Evolutionary conservation across 805 yeast genomes (phyloP).

Genomic region (Tetrapisispora taiwanensis): DNA sequence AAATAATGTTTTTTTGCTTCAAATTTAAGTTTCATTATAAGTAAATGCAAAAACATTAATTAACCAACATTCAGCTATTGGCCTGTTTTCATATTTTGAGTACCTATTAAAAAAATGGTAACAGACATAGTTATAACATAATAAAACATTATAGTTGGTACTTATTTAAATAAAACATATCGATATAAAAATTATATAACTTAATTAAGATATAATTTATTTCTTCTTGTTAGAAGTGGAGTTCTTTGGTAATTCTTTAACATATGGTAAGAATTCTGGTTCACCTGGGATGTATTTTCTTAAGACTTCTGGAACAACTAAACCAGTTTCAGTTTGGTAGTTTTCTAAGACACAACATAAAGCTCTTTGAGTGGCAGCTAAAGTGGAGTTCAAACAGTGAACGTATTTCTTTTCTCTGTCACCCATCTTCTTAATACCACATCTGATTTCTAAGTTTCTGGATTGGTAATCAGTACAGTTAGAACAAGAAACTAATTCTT

Average conservation of each 20-base stretch:
- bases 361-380: conserved; percentile 97
- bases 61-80: no score
- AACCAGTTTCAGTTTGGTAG: conserved; percentile 95
- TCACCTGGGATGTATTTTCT: conserved; percentile 96
- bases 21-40: no score
- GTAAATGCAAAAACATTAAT: no score
- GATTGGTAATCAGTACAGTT: conserved; percentile 99
- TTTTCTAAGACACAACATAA: conserved; percentile 94
- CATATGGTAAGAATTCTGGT: conserved; percentile 90
- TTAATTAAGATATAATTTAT: conserved; percentile 4
- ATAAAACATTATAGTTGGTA: background rate
- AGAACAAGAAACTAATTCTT: conserved; percentile 95
- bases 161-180: background rate
- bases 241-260: conserved; percentile 88
- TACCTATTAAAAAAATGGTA: no score
- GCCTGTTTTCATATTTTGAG: no score
- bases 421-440: conserved; percentile 92
- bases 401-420: conserved; percentile 96
- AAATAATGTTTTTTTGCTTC: no score
- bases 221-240: conserved; percentile 58
- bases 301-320: conserved; percentile 86
- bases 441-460: conserved; percentile 95
- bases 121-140: background rate
- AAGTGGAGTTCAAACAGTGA: conserved; percentile 94
- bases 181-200: background rate